Evolutionary conservation across 2,329 filamentous ascomycete species (phyloP).

Genomic region (Chrysosporium queenslandicum): DNA sequence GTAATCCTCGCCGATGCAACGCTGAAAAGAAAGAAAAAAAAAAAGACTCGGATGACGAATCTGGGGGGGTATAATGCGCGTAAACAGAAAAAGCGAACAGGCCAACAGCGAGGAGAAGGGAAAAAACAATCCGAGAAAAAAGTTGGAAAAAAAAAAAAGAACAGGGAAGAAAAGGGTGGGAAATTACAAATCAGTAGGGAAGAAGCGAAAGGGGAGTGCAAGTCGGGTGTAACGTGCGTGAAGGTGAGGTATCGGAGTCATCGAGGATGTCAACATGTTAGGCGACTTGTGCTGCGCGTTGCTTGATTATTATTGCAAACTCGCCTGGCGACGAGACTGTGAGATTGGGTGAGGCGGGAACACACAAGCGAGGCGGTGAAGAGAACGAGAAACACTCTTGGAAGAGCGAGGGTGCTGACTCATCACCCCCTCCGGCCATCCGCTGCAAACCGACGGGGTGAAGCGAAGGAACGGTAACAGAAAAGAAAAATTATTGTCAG

Average conservation of each 20-base stretch:
- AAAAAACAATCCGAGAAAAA: slow-evolving; percentile 1
- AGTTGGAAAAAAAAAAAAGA: not conserved
- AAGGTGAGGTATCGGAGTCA: too few relatives aligned
- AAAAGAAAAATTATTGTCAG: not conserved
- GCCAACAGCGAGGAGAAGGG: not conserved
- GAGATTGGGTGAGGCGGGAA: slow-evolving; percentile 7
- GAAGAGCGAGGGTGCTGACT: not conserved
- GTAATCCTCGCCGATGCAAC: slow-evolving; percentile 3
- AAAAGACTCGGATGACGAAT: not conserved
- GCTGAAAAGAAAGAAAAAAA: not conserved
- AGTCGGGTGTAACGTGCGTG: slow-evolving; percentile 1
- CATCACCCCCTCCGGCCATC: not conserved
- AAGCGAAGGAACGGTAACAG: not conserved
- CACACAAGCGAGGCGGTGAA: not conserved
- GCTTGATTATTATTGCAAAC: slow-evolving; percentile 4
- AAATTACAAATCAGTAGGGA: not conserved
- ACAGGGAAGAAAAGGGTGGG: not conserved
- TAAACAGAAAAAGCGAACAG: not conserved
- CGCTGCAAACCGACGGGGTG: not conserved
- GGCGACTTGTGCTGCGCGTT: too few relatives aligned
- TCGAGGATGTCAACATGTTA: too few relatives aligned
- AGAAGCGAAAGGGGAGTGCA: not conserved
- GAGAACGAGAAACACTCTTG: too few relatives aligned
- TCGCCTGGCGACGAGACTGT: not conserved
- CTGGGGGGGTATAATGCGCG: slow-evolving; percentile 5